These are phyloP conservation scores for Geosmithia morbida DNA, from an alignment of 2,329 filamentous ascomycete species.

Conservation along the genomic window DNA sequence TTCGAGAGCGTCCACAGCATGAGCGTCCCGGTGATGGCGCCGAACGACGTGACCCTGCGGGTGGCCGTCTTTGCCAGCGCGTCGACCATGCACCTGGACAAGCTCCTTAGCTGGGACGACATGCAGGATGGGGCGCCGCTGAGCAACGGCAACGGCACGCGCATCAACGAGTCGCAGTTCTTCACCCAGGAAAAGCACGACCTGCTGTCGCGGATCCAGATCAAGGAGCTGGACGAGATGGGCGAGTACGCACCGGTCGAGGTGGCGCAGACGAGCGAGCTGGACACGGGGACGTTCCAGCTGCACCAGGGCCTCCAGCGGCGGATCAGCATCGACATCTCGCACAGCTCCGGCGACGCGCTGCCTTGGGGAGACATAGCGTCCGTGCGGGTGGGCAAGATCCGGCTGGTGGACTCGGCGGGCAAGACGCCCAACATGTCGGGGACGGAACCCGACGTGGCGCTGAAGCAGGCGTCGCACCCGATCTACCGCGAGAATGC, in stretches of 20 bases:
- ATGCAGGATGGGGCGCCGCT: conserved; percentile 68
- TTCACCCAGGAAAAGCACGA: conserved; percentile 90
- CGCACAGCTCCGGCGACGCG: conserved; percentile 76
- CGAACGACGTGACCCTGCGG: conserved; percentile 60
- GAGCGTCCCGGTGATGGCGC: conserved; percentile 66
- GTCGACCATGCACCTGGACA: conserved; percentile 88
- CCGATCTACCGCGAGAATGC: conserved; percentile 73
- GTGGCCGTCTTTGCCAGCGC: conserved; percentile 88
- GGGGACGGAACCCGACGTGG: conserved; percentile 56
- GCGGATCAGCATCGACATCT: conserved; percentile 75
- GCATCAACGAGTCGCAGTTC: conserved; percentile 84
- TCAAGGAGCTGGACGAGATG: conserved; percentile 81
- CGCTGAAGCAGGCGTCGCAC: conserved; percentile 61
- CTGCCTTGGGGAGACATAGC: conserved; percentile 80
- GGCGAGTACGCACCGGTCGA: conserved; percentile 89
- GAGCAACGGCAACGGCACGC: conserved; percentile 39
- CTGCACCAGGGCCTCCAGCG: conserved; percentile 89
- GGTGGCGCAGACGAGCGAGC: conserved; percentile 70
- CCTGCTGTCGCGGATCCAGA: conserved; percentile 73
- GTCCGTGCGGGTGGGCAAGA: conserved; percentile 61
- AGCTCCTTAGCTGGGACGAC: conserved; percentile 95
- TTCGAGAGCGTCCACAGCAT: conserved; percentile 99
- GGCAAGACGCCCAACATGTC: conserved; percentile 76
- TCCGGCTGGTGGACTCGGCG: conserved; percentile 70
- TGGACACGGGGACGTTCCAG: conserved; percentile 85